These are phyloP conservation scores for Kwoniella sp. DNA, from an alignment of 768 basidiomycete genomes.

Conservation along the genomic window DNA sequence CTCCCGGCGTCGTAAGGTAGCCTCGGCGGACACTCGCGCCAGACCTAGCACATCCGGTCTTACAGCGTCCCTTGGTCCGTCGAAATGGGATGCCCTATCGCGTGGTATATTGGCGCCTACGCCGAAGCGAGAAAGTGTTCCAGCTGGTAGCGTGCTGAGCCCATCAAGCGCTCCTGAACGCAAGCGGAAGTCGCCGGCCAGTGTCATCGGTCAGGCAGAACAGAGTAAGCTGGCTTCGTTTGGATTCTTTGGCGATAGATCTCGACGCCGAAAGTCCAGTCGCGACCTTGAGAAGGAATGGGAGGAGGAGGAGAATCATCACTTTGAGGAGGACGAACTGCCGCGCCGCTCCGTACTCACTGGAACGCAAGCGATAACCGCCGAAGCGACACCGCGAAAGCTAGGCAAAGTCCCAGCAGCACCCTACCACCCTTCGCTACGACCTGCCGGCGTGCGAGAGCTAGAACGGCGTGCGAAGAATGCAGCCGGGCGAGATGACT, in stretches of 20 bases:
- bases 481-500: neutral
- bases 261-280: neutral
- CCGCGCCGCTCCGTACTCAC: no score
- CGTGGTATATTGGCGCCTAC: conserved; percentile 4
- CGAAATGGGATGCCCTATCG: conserved; percentile 11
- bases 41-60: no score
- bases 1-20: neutral
- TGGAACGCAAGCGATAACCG: neutral
- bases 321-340: conserved; percentile 14
- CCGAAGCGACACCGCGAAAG: neutral
- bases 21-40: neutral
- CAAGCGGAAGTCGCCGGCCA: no score
- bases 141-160: no score
- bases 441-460: conserved; percentile 32
- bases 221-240: conserved; percentile 34
- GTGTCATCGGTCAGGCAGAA: no score
- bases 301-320: conserved; percentile 32
- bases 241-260: conserved; percentile 28
- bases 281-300: conserved; percentile 24
- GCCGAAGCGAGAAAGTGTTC: no score
- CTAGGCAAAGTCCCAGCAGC: conserved; percentile 27
- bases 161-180: no score
- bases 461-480: conserved; percentile 8
- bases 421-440: conserved; percentile 30
- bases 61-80: no score